Conservation (phyloP, 2,329 filamentous ascomycete species). For the Dactylonectria macrodidyma region DNA sequence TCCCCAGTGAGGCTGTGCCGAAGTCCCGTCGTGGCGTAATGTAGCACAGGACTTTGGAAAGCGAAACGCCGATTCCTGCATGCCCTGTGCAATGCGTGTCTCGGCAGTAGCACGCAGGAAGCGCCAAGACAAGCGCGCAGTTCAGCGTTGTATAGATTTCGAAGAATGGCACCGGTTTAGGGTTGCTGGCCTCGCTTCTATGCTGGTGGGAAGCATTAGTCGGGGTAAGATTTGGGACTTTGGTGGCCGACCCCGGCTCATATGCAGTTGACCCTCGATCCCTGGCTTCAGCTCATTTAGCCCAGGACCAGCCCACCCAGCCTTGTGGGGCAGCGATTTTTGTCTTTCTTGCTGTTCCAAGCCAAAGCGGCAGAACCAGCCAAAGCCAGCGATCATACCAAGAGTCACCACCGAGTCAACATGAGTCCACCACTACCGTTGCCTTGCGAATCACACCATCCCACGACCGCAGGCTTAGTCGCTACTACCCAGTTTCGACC, state of each 20-base stretch:
- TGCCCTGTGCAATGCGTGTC: background rate
- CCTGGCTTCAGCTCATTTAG: conserved; percentile 28
- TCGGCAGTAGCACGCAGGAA: conserved; percentile 3
- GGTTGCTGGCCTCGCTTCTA: conserved; percentile 14
- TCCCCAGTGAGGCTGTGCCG: background rate
- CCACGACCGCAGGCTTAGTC: background rate
- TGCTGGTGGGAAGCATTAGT: background rate
- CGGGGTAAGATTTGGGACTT: conserved; percentile 28
- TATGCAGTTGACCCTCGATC: conserved; percentile 4
- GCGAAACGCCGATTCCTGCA: background rate
- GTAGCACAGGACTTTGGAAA: background rate
- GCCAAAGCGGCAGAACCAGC: too few species aligned
- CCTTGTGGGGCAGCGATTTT: conserved; percentile 30
- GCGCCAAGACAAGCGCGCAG: conserved; percentile 13
- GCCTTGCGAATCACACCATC: conserved; percentile 14
- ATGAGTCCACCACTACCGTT: conserved; percentile 1
- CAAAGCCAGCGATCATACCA: too few species aligned
- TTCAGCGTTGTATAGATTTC: background rate
- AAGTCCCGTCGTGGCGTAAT: background rate
- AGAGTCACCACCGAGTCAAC: conserved; percentile 5
- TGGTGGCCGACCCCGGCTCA: conserved; percentile 12
- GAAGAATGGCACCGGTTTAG: conserved; percentile 31
- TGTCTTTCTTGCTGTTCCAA: too few species aligned
- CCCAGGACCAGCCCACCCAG: conserved; percentile 37
- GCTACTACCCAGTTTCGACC: background rate